These are phyloP conservation scores for Podila horticola DNA, from an alignment of 192 early-diverging fungal species.

Conservation along the genomic window DNA sequence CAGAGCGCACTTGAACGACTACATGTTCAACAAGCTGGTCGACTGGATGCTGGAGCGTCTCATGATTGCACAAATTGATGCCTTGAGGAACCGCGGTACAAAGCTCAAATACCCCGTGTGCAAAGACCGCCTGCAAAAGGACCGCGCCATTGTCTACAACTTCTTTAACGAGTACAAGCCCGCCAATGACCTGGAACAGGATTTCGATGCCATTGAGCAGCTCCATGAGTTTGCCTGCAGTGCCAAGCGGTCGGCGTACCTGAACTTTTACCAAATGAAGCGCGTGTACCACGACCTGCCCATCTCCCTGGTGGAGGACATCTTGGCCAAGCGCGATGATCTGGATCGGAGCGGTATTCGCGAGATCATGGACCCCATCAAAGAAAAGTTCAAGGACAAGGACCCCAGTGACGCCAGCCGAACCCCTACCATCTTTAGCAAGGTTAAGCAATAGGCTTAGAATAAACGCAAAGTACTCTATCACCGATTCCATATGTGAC, in stretches of 20 bases:
- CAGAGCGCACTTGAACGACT: conserved; percentile 85
- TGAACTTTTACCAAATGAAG: conserved; percentile 93
- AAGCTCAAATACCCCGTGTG: conserved; percentile 77
- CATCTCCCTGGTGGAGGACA: conserved; percentile 90
- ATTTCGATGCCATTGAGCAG: conserved; percentile 87
- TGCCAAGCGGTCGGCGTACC: conserved; percentile 83
- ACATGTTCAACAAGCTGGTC: conserved; percentile 87
- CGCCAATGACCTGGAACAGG: conserved; percentile 73
- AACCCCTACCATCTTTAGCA: conserved; percentile 66
- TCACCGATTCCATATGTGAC: too few relatives aligned
- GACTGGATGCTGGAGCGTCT: conserved; percentile 90
- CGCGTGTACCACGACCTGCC: conserved; percentile 94
- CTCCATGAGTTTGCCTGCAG: conserved; percentile 84
- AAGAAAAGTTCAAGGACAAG: conserved; percentile 71
- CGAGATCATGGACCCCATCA: conserved; percentile 87
- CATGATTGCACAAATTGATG: conserved; percentile 86
- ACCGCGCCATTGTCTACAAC: conserved; percentile 75
- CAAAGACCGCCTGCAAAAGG: conserved; percentile 76
- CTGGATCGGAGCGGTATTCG: conserved; percentile 84
- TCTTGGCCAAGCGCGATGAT: conserved; percentile 90
- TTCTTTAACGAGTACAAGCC: conserved; percentile 86
- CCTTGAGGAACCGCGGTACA: conserved; percentile 80
- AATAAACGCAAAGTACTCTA: too few relatives aligned
- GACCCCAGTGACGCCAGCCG: conserved; percentile 56
- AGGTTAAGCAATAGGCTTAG: conserved; percentile 48